Conservation (phyloP, 306 rosid species). For the Dryas drummondii region DNA sequence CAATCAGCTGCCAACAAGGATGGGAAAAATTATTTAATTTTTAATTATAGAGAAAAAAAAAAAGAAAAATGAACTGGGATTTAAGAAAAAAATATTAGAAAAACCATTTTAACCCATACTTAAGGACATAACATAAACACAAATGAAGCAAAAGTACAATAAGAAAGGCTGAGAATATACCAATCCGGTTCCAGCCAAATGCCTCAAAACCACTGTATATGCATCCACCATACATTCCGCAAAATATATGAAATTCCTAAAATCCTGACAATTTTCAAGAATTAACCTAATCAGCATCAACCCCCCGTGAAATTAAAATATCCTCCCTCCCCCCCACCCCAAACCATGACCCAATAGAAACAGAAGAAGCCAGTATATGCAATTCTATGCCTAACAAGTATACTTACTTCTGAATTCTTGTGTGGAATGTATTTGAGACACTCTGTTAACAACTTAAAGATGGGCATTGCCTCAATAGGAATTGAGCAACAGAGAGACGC, state of each 20-base stretch:
- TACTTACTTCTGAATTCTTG: slow-evolving; percentile 64
- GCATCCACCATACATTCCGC: slow-evolving; percentile 69
- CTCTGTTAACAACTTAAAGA: slow-evolving; percentile 59
- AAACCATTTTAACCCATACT: too few relatives aligned
- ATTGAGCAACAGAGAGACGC: slow-evolving; percentile 68
- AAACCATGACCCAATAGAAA: not conserved
- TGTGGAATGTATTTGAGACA: slow-evolving; percentile 54
- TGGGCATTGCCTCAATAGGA: slow-evolving; percentile 62
- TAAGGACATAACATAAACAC: too few relatives aligned
- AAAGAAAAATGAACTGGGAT: slow-evolving; percentile 11
- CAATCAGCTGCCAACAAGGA: slow-evolving; percentile 45
- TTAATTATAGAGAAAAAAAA: slow-evolving; percentile 14
- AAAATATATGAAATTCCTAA: slow-evolving; percentile 49
- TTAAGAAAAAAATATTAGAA: too few relatives aligned
- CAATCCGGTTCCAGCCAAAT: slow-evolving; percentile 49
- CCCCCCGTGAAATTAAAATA: too few relatives aligned
- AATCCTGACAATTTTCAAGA: slow-evolving; percentile 50
- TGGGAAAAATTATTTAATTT: not conserved
- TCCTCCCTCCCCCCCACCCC: too few relatives aligned
- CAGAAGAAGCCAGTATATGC: slow-evolving; percentile 8
- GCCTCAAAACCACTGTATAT: slow-evolving; percentile 58
- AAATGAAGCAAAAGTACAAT: not conserved
- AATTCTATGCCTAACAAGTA: slow-evolving; percentile 22
- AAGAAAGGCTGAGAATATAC: slow-evolving; percentile 43
- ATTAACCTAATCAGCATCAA: slow-evolving; percentile 6